Percentiles rank a stretch among this genome's conserved stretches.
phyloP scores from a whole-genome alignment of 495 filamentous ascomycete species.

The Talaromyces ruber region DNA sequence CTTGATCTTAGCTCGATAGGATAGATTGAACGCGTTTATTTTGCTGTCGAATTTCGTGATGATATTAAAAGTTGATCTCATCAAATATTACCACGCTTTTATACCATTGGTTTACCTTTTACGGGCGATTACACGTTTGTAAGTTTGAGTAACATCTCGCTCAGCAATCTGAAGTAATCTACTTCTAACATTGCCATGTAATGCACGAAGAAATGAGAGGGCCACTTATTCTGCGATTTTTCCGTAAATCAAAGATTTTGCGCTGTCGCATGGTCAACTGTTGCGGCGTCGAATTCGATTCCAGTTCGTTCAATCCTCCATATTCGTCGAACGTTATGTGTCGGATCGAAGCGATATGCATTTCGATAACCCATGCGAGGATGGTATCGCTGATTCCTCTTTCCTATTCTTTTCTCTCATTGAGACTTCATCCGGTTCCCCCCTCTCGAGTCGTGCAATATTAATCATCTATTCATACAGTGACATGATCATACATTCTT shows the following conservation, averaged over 20 bases:
- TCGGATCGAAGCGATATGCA: not conserved
- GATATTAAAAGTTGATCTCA: not conserved
- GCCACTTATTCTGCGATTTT: not conserved
- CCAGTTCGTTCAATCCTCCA: not conserved
- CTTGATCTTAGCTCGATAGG: constrained; percentile 56
- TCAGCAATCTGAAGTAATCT: not conserved
- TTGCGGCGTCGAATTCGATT: not conserved
- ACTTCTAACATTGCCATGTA: not conserved
- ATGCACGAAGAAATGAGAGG: not conserved
- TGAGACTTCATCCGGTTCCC: not conserved
- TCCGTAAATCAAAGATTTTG: not conserved
- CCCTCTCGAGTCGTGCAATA: not conserved
- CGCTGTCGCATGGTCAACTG: not conserved
- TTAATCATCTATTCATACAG: not conserved
- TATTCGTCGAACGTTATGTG: not conserved
- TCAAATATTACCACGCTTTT: not conserved
- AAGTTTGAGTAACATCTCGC: not conserved
- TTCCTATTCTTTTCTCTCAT: no score
- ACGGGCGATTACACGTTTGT: not conserved
- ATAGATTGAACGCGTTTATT: not conserved
- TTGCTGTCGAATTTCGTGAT: not conserved
- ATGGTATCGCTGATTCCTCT: not conserved
- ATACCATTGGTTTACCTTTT: not conserved
- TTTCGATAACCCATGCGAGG: not conserved
- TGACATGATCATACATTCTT: constrained; percentile 56